These are phyloP conservation scores for Linum lewisii DNA, from an alignment of 345 rosid species.

Conservation along the genomic window DNA sequence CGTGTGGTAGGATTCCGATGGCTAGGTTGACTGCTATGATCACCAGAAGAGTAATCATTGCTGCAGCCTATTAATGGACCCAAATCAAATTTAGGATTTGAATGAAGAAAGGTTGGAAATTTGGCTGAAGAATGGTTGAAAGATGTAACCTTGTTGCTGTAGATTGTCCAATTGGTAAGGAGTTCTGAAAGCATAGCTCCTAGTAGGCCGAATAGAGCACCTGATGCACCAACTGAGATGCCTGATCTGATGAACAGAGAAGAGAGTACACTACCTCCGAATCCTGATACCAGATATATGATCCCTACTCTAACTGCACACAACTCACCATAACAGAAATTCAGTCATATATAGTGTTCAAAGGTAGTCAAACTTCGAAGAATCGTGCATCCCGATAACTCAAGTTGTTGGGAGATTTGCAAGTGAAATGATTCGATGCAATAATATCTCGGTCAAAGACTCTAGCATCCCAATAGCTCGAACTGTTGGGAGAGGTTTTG, in stretches of 20 bases:
- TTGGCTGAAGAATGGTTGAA: background rate
- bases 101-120: background rate
- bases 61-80: conserved; percentile 15
- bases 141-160: conserved; percentile 16
- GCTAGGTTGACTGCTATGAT: conserved; percentile 20
- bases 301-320: conserved; percentile 20
- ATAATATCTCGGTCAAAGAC: too few species aligned
- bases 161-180: conserved; percentile 21
- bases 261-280: conserved; percentile 18
- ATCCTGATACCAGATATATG: conserved; percentile 19
- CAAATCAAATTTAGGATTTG: background rate
- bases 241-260: conserved; percentile 14
- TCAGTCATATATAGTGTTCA: background rate
- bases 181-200: conserved; percentile 27
- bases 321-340: background rate
- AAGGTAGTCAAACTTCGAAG: background rate
- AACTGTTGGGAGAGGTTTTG: too few species aligned
- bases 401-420: too few species aligned
- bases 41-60: conserved; percentile 18
- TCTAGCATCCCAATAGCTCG: too few species aligned
- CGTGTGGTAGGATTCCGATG: conserved; percentile 26
- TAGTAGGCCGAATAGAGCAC: conserved; percentile 23
- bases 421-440: too few species aligned
- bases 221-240: conserved; percentile 25
- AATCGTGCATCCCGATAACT: too few species aligned